Evolutionary conservation across 371 early-diverging fungal genomes (phyloP).

Genomic region (Nematocida homosporus): DNA sequence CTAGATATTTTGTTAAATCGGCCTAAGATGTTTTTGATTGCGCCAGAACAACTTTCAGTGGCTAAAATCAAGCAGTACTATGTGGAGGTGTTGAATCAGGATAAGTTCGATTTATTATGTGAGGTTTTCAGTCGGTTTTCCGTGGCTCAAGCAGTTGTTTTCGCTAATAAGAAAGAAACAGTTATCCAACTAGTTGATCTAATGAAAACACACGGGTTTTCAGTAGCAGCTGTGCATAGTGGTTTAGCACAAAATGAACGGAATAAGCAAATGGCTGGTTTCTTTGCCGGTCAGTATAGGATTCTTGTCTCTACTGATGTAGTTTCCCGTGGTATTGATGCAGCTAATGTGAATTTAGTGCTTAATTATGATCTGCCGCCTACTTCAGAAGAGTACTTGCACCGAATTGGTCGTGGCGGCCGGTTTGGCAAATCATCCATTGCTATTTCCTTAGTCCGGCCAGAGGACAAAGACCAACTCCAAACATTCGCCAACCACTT

Average conservation of each 20-base stretch:
- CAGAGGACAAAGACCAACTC: slow-evolving; percentile 72
- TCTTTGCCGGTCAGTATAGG: slow-evolving; percentile 76
- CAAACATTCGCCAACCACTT: slow-evolving; percentile 7
- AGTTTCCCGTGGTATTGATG: slow-evolving; percentile 94
- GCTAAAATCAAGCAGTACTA: slow-evolving; percentile 77
- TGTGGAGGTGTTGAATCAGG: slow-evolving; percentile 72
- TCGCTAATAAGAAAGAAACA: slow-evolving; percentile 81
- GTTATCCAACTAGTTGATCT: slow-evolving; percentile 77
- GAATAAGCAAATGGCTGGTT: slow-evolving; percentile 80
- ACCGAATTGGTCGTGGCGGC: slow-evolving; percentile 97
- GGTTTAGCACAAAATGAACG: slow-evolving; percentile 72
- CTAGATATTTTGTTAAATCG: slow-evolving; percentile 41
- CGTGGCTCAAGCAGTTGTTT: slow-evolving; percentile 79
- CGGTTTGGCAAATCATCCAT: slow-evolving; percentile 91
- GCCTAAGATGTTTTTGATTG: slow-evolving; percentile 53
- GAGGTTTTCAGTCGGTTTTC: slow-evolving; percentile 72
- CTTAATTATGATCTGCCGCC: slow-evolving; percentile 98
- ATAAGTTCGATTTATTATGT: slow-evolving; percentile 83
- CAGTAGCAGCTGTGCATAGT: slow-evolving; percentile 73
- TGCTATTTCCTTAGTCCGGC: slow-evolving; percentile 84
- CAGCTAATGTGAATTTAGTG: slow-evolving; percentile 94
- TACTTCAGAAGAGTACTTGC: slow-evolving; percentile 92
- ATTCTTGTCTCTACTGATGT: slow-evolving; percentile 72
- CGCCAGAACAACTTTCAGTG: slow-evolving; percentile 55
- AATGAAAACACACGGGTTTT: slow-evolving; percentile 79